phyloP scores from a whole-genome alignment of 2,329 filamentous ascomycete species.

The Parasarocladium wereldwijsianum region DNA sequence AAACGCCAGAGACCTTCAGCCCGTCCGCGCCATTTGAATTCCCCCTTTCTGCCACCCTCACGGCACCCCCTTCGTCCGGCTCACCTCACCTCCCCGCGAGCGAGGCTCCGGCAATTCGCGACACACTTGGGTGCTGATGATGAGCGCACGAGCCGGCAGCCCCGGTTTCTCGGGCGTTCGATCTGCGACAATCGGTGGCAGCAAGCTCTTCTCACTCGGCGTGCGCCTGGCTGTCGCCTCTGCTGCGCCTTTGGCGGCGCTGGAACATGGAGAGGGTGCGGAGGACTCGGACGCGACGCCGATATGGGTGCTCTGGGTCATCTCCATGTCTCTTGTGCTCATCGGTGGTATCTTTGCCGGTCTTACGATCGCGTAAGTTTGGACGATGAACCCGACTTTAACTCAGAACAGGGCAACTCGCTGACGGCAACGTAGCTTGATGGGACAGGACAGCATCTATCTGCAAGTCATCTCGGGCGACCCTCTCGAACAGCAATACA shows the following conservation, averaged over 20 bases:
- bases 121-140: too few species aligned
- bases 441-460: slow-evolving; percentile 85
- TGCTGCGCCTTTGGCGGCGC: slow-evolving; percentile 26
- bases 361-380: slow-evolving; percentile 68
- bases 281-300: slow-evolving; percentile 44
- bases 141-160: too few species aligned
- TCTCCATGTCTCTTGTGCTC: slow-evolving; percentile 70
- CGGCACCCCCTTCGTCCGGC: too few species aligned
- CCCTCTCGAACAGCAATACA: slow-evolving; percentile 69
- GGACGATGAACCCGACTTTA: not conserved
- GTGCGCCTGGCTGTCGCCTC: slow-evolving; percentile 32
- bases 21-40: too few species aligned
- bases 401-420: not conserved
- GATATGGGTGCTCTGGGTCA: slow-evolving; percentile 67
- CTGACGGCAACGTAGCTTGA: slow-evolving; percentile 25
- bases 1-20: too few species aligned
- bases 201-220: too few species aligned
- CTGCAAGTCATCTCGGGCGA: slow-evolving; percentile 86
- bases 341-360: slow-evolving; percentile 89
- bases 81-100: too few species aligned
- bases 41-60: too few species aligned
- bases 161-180: not conserved
- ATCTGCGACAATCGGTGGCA: not conserved
- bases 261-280: slow-evolving; percentile 23
- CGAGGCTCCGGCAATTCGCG: too few species aligned